A percentile compares a stretch with the other conserved stretches of the same genome.
phyloP scores from a whole-genome alignment of 768 basidiomycete genomes.

The Hirschioporus abietinus region DNA sequence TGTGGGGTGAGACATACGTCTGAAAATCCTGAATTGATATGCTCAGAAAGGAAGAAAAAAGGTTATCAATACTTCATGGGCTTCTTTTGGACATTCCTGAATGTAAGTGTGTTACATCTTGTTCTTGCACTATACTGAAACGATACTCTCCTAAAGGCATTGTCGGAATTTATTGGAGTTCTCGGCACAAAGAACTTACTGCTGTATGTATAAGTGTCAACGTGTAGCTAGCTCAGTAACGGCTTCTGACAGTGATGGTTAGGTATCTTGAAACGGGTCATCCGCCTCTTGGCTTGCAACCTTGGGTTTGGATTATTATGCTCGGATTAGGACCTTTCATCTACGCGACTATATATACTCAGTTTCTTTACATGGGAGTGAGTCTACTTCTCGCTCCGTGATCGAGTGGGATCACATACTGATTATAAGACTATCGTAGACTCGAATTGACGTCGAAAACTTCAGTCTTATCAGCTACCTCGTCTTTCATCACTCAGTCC shows the following conservation, averaged over 20 bases:
- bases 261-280: conserved; percentile 3
- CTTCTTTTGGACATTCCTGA: background rate
- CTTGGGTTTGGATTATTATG: background rate
- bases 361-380: background rate
- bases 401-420: too few relatives aligned
- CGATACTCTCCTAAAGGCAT: background rate
- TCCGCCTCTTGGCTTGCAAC: background rate
- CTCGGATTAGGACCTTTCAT: background rate
- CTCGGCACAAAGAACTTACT: background rate
- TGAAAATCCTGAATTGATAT: background rate
- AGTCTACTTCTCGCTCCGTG: background rate
- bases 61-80: background rate
- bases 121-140: background rate
- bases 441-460: background rate
- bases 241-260: background rate
- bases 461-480: background rate
- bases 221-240: background rate
- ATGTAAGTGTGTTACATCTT: background rate
- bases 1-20: background rate
- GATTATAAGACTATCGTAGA: background rate
- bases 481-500: background rate
- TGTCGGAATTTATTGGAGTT: background rate
- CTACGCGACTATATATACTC: background rate
- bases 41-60: background rate
- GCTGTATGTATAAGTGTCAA: background rate